Base-by-base conservation (phyloP, 2,329 filamentous ascomycete species). In the Lecanicillium sp. region DNA sequence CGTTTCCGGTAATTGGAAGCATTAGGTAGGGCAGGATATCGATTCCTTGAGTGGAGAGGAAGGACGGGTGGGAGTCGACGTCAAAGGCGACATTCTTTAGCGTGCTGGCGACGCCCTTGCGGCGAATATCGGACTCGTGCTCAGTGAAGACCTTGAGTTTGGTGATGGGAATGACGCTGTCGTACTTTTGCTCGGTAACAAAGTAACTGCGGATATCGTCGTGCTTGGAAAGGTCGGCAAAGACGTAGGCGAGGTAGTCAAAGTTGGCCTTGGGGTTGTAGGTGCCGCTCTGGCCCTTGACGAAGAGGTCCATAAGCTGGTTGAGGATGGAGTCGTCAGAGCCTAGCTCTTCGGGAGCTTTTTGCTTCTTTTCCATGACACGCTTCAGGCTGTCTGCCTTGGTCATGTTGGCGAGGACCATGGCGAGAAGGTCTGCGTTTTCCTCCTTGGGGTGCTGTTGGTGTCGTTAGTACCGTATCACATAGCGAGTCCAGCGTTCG, bases 81-180 rank as follows among this genome's bases (percentile, higher is more conserved):
- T 94, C 86, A 62, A 98, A 97, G 6, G 88, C 83, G 24, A 87
- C 81, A 62, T 98, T 98, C 67, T 97, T 97, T 63, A 98, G 89
- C 9, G 89, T 93, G 52, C 84, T 90, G 7, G 91, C 91, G n/a
- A 96, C 90, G n/a, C 93, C 93, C 59, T 89, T 88, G 47, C 93
- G 78, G 50, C 93, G 81, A 46, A 96, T 82, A 23, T 85, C 78
- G 2, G 87, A 94, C 57, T 79, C 75, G 69, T 96, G 89, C 65
- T 95, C 89, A 1, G 93, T 97, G 65, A 97, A 97, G 51, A 97
- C 91, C 51, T 86, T 86, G 52, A 98, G 74, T 72, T 97, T 97
- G 41, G 86, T 88, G 40, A 97, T 74, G 2, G 93, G 93, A n/a
- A 96, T 81, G 12, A 95, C 80, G 2, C 72, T 74, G 62, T 95